A percentile compares a stretch with the other conserved stretches of the same genome.
phyloP scores from a whole-genome alignment of 139 green algal species.

The Gonium pectorale region DNA sequence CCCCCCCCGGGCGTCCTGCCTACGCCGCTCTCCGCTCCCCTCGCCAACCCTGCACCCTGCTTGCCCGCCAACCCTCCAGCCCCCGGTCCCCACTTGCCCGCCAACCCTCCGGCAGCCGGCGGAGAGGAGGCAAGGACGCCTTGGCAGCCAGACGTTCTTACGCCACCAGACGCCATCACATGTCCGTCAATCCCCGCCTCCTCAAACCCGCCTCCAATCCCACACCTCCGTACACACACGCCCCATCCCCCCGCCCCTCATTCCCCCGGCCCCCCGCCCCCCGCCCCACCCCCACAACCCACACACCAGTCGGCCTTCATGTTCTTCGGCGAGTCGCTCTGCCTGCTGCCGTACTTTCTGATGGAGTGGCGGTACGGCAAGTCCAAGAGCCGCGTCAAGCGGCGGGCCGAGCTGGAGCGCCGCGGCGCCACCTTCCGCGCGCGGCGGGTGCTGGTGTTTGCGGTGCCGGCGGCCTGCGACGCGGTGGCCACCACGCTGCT shows the following conservation, averaged over 20 bases:
- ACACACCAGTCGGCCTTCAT: conserved; percentile 83
- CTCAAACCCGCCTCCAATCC: neutral
- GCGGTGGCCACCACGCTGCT: conserved; percentile 82
- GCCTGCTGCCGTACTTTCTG: conserved; percentile 78
- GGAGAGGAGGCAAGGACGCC: too few species aligned
- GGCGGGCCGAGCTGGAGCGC: conserved; percentile 35
- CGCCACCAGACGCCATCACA: too few species aligned
- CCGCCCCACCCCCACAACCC: neutral
- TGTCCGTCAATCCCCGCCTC: neutral
- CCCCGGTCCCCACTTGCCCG: too few species aligned
- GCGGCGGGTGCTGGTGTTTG: conserved; percentile 66
- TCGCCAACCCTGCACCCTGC: too few species aligned
- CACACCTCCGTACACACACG: too few species aligned
- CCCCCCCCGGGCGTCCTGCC: too few species aligned
- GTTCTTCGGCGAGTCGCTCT: conserved; percentile 83
- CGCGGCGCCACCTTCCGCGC: conserved; percentile 31
- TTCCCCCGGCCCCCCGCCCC: neutral
- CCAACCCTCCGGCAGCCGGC: too few species aligned
- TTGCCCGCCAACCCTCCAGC: too few species aligned
- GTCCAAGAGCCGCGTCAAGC: conserved; percentile 9
- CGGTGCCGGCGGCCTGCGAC: conserved; percentile 84
- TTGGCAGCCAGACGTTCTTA: too few species aligned
- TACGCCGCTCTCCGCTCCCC: too few species aligned
- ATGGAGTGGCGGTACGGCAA: conserved; percentile 24
- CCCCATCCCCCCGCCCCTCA: neutral